Conservation (phyloP, 768 basidiomycete species). For the Royoungia palumana region DNA sequence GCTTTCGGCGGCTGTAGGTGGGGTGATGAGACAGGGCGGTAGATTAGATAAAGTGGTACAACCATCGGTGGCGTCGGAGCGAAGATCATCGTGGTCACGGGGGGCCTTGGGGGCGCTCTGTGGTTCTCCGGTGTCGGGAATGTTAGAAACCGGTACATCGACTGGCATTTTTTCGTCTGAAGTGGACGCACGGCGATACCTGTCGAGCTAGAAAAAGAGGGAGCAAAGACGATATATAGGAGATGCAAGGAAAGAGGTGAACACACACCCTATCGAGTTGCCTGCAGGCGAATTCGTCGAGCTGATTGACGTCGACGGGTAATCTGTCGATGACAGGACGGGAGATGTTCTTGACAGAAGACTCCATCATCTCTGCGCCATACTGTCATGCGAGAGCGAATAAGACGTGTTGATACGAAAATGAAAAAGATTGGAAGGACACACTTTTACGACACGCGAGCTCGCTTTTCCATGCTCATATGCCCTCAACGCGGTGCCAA, state of each 20-base stretch:
- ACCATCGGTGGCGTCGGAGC: neutral
- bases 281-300: conserved; percentile 87
- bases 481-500: conserved; percentile 65
- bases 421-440: conserved; percentile 6
- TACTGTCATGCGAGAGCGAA: conserved; percentile 47
- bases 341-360: conserved; percentile 75
- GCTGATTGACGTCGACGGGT: conserved; percentile 65
- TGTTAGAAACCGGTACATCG: conserved; percentile 11
- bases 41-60: conserved; percentile 13
- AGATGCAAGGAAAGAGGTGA: neutral
- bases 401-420: conserved; percentile 4
- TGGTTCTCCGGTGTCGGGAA: neutral
- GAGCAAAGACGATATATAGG: neutral
- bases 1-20: conserved; percentile 8
- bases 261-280: conserved; percentile 74
- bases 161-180: conserved; percentile 30
- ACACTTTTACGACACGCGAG: conserved; percentile 81
- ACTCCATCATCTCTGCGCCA: conserved; percentile 85
- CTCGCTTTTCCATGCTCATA: conserved; percentile 84
- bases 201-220: conserved; percentile 41
- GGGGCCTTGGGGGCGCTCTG: neutral
- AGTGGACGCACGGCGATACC: conserved; percentile 43
- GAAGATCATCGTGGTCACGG: neutral
- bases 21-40: neutral
- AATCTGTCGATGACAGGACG: conserved; percentile 78